phyloP scores from a whole-genome alignment of 768 basidiomycete species.

The Auricularia sp. region DNA sequence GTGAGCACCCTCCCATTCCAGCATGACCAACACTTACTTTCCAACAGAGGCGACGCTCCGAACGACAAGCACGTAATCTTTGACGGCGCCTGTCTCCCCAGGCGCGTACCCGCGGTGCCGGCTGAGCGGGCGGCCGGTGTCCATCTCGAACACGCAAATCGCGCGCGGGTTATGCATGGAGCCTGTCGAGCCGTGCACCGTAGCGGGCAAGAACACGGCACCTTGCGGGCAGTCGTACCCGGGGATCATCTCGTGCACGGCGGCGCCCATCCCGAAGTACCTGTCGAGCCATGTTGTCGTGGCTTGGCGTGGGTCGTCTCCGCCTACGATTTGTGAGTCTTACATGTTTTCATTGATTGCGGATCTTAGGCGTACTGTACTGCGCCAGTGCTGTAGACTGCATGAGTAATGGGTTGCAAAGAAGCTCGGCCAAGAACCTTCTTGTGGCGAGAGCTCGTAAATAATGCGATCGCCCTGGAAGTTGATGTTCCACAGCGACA shows the following conservation, averaged over 20 bases:
- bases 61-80: slow-evolving; percentile 47
- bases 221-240: slow-evolving; percentile 61
- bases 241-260: slow-evolving; percentile 50
- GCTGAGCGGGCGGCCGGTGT: slow-evolving; percentile 45
- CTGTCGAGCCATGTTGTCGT: slow-evolving; percentile 52
- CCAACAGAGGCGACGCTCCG: slow-evolving; percentile 51
- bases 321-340: slow-evolving; percentile 26
- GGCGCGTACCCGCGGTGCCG: slow-evolving; percentile 44
- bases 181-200: slow-evolving; percentile 37
- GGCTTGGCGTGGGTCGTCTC: slow-evolving; percentile 51
- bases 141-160: slow-evolving; percentile 57
- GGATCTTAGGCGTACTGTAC: slow-evolving; percentile 29
- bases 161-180: slow-evolving; percentile 37
- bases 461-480: slow-evolving; percentile 50
- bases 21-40: slow-evolving; percentile 35
- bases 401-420: not conserved
- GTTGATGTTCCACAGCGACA: slow-evolving; percentile 48
- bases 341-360: not conserved
- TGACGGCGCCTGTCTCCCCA: slow-evolving; percentile 51
- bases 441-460: slow-evolving; percentile 55
- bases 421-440: slow-evolving; percentile 14
- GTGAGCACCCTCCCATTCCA: not conserved
- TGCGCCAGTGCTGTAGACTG: slow-evolving; percentile 36
- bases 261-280: slow-evolving; percentile 21
- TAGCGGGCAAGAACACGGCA: slow-evolving; percentile 48